Evolutionary conservation across 1,139 yeast species (phyloP).

Genomic region (Taphrina confusa): DNA sequence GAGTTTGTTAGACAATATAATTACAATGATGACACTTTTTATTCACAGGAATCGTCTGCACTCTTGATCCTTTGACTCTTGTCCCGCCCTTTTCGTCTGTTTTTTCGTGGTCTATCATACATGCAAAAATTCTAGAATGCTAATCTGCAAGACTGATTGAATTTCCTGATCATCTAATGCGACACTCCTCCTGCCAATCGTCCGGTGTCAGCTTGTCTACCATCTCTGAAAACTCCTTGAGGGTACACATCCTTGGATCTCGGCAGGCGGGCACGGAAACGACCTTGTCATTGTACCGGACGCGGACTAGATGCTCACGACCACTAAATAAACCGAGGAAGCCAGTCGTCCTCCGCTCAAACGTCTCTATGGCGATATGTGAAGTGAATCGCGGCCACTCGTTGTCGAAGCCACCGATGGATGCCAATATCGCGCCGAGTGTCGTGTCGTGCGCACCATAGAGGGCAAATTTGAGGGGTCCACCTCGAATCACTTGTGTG

Average conservation of each 20-base stretch:
- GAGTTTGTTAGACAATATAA: too few relatives aligned
- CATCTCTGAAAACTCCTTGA: constrained; percentile 37
- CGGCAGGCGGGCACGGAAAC: constrained; percentile 39
- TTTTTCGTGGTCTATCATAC: too few relatives aligned
- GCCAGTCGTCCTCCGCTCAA: constrained; percentile 32
- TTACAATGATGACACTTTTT: too few relatives aligned
- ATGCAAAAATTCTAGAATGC: too few relatives aligned
- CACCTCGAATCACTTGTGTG: constrained; percentile 24
- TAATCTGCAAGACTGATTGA: too few relatives aligned
- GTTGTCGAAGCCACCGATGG: constrained; percentile 40
- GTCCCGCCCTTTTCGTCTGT: too few relatives aligned
- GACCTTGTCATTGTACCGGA: constrained; percentile 40
- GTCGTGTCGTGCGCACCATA: constrained; percentile 43
- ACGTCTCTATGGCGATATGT: constrained; percentile 40
- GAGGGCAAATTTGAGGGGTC: constrained; percentile 38
- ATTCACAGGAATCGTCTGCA: too few relatives aligned
- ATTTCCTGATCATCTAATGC: background rate
- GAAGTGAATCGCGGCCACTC: constrained; percentile 41
- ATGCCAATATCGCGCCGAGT: constrained; percentile 41
- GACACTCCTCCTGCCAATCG: constrained; percentile 40
- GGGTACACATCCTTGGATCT: constrained; percentile 39
- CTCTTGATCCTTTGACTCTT: too few relatives aligned
- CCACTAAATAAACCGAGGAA: constrained; percentile 9
- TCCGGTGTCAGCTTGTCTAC: constrained; percentile 37
- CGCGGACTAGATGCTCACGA: constrained; percentile 39